Conservation (phyloP, 257 asterid genomes). For the Forsythia viridissima region DNA sequence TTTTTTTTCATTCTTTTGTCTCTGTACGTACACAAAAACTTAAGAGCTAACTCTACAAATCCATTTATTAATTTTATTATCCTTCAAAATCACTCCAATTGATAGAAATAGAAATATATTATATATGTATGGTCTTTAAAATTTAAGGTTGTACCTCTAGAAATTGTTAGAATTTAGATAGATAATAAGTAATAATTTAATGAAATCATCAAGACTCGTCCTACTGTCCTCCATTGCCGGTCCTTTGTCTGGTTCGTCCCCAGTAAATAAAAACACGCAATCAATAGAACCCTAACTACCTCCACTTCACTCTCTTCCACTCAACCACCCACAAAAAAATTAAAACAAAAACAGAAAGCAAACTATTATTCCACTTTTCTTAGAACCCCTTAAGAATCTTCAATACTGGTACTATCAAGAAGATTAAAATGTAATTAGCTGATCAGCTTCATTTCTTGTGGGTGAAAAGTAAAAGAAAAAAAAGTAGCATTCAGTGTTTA, state of each 20-base stretch:
- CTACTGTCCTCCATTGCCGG: constrained; percentile 24
- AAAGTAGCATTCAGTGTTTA: neutral
- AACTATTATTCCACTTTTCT: neutral
- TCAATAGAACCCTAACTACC: constrained; percentile 24
- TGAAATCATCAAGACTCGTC: constrained; percentile 26
- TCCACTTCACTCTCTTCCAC: constrained; percentile 19
- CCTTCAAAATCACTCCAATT: neutral
- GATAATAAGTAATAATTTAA: neutral
- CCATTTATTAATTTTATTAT: neutral
- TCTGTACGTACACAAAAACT: too few species aligned
- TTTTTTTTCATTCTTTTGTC: too few species aligned
- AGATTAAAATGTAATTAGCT: neutral
- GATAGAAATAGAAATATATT: too few species aligned
- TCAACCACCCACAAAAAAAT: neutral
- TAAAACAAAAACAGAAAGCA: neutral
- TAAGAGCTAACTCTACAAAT: neutral
- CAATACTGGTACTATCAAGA: neutral
- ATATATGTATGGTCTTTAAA: too few species aligned
- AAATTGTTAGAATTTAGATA: neutral
- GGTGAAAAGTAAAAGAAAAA: neutral
- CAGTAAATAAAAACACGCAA: neutral
- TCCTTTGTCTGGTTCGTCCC: constrained; percentile 25
- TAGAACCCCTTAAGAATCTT: neutral
- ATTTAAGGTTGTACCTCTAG: neutral
- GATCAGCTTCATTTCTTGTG: constrained; percentile 1